phyloP scores from a whole-genome alignment of 306 rosid genomes.

The Prunus kanzakura region DNA sequence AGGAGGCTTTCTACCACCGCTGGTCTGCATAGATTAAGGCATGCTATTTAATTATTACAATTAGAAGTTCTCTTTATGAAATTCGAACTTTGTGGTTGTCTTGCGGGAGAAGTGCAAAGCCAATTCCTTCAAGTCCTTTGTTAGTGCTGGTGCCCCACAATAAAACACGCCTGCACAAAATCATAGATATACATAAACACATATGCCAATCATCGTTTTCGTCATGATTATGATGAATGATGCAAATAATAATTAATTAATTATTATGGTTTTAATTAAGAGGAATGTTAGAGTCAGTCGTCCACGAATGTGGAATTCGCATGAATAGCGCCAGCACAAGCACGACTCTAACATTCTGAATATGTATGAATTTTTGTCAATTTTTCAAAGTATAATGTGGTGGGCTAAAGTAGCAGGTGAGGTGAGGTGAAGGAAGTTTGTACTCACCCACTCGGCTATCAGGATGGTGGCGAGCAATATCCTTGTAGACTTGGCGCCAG shows the following conservation, averaged over 20 bases:
- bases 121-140: constrained; percentile 38
- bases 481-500: constrained; percentile 55
- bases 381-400: not conserved
- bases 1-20: not conserved
- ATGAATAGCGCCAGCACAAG: not conserved
- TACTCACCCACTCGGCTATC: constrained; percentile 36
- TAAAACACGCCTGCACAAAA: constrained; percentile 44
- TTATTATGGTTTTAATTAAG: not conserved
- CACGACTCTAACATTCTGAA: not conserved
- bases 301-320: not conserved
- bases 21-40: too few species aligned
- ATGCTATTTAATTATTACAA: too few species aligned
- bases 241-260: not conserved
- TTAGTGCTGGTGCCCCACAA: constrained; percentile 51
- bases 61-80: constrained; percentile 54
- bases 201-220: not conserved
- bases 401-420: not conserved
- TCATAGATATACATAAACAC: too few species aligned
- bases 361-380: not conserved
- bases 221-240: not conserved
- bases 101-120: constrained; percentile 48
- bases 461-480: constrained; percentile 49
- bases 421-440: not conserved
- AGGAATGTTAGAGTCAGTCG: not conserved
- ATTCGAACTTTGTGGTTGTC: constrained; percentile 53